Evolutionary conservation across 2,329 filamentous ascomycete species (phyloP).

Genomic region (Diaporthe citrichinensis): DNA sequence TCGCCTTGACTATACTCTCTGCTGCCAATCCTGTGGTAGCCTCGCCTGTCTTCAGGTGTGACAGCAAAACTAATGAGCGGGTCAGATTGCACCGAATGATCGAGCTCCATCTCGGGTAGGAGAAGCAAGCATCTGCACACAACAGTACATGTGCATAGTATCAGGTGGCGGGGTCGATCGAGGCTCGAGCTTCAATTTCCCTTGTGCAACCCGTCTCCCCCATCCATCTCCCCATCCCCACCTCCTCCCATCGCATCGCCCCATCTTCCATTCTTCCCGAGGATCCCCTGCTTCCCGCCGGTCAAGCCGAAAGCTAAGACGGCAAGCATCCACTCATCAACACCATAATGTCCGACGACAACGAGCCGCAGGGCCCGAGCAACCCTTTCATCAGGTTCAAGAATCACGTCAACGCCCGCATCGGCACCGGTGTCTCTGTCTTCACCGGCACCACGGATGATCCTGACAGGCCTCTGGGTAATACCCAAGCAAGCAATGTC

Average conservation of each 20-base stretch:
- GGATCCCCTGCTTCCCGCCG: constrained; percentile 7
- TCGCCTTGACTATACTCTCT: too few relatives aligned
- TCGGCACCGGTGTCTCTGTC: constrained; percentile 51
- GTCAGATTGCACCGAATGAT: background rate
- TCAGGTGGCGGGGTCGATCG: constrained; percentile 28
- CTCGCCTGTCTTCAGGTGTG: background rate
- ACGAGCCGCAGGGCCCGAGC: constrained; percentile 43
- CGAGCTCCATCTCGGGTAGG: background rate
- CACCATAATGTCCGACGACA: constrained; percentile 44
- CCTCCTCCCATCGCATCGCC: constrained; percentile 12
- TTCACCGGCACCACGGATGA: constrained; percentile 45
- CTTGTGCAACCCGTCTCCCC: constrained; percentile 7
- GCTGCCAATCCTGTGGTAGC: background rate
- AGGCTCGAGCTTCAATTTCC: constrained; percentile 30
- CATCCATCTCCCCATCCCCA: constrained; percentile 17
- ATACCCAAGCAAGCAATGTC: constrained; percentile 16
- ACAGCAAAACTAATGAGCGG: background rate
- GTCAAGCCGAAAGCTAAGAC: constrained; percentile 19
- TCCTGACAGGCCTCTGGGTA: background rate
- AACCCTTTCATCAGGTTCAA: constrained; percentile 59
- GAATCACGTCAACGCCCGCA: constrained; percentile 56
- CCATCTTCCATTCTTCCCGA: constrained; percentile 14
- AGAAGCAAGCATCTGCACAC: background rate
- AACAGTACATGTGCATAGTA: constrained; percentile 20
- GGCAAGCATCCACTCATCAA: background rate